Evolutionary conservation across 2,329 filamentous ascomycete species (phyloP), one percentile per base, ranked within the genome.

Genomic region (Trichoderma sp.): DNA sequence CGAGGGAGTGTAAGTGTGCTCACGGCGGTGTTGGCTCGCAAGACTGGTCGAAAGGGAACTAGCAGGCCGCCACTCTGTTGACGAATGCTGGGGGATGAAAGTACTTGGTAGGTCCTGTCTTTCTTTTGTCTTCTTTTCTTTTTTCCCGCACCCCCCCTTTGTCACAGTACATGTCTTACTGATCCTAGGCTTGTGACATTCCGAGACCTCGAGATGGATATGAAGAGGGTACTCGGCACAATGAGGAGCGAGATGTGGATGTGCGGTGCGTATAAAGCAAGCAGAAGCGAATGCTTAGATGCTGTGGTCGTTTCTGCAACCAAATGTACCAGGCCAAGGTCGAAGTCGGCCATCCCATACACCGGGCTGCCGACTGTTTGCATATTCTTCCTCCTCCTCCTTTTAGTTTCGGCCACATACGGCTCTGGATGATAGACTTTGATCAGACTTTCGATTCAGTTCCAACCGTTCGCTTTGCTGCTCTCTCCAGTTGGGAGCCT

Each of bases 11-110:
- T n/a, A 64, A 64, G 54, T 17, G 35, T 54, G 60, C 60, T 64
- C 61, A 64, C 9, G 25, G 19, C 22, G n/a, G 19, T 42, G 60
- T 64, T 64, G 61, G 61, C 35, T 64, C 48, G 61, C 61, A 56
- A 42, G 50, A 19, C 25, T 19, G n/a, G 35, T 64, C 27, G 50
- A 42, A 64, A 63, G 25, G 22, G 35, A 39, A 56, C 61, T 64
- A 56, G 60, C 5, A 34, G 50, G 34, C 48, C 35, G 27, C 35
- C 22, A 32, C 22, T 12, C 13, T 7, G 35, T 45, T 64, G n/a
- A 42, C 3, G 8, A 17, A 35, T 25, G 32, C 19, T 37, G 25
- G 45, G 48, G 9, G 19, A 8, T 5, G 35, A 22, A 64, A n/a
- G 35, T n/a, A 34, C 61, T 56, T 34, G 61, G 13, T 35, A 64